Percentiles rank a stretch among this genome's conserved stretches.
phyloP scores from a whole-genome alignment of 2,329 filamentous ascomycete genomes.

The Metarhizium rileyi region DNA sequence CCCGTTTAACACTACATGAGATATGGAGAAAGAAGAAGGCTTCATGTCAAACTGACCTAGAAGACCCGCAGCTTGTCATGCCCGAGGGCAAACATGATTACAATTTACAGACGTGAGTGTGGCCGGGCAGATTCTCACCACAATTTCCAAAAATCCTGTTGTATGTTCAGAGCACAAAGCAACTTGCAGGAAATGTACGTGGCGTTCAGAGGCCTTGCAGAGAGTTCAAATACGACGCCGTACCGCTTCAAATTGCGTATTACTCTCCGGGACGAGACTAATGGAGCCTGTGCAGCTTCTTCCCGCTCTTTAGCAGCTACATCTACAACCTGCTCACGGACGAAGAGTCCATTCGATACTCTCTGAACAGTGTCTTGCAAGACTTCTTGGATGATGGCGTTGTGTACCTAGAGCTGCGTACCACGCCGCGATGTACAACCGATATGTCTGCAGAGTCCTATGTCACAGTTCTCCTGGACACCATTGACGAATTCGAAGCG shows the following conservation, averaged over 20 bases:
- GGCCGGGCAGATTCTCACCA: neutral
- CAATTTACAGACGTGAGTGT: constrained; percentile 53
- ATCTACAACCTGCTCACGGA: constrained; percentile 69
- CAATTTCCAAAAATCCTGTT: neutral
- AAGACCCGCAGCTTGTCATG: constrained; percentile 61
- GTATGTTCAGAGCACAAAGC: neutral
- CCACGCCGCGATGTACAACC: constrained; percentile 60
- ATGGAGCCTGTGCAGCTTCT: constrained; percentile 46
- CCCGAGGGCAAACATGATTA: constrained; percentile 63
- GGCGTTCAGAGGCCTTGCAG: neutral
- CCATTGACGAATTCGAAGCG: constrained; percentile 45
- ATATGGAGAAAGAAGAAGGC: constrained; percentile 57
- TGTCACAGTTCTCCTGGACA: constrained; percentile 53
- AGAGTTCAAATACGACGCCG: no score
- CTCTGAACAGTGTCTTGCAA: constrained; percentile 54
- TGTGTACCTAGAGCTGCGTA: constrained; percentile 69
- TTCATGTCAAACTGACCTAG: constrained; percentile 41
- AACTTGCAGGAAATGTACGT: neutral
- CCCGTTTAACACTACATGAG: constrained; percentile 59
- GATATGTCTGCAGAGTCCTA: constrained; percentile 53
- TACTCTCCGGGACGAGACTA: neutral
- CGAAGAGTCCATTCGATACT: constrained; percentile 45
- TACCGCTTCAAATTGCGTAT: neutral
- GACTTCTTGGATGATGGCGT: constrained; percentile 64
- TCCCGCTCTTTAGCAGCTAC: constrained; percentile 67